Evolutionary conservation across 176 grass and related monocot species (phyloP).

Genomic region (Hordeum vulgare): DNA sequence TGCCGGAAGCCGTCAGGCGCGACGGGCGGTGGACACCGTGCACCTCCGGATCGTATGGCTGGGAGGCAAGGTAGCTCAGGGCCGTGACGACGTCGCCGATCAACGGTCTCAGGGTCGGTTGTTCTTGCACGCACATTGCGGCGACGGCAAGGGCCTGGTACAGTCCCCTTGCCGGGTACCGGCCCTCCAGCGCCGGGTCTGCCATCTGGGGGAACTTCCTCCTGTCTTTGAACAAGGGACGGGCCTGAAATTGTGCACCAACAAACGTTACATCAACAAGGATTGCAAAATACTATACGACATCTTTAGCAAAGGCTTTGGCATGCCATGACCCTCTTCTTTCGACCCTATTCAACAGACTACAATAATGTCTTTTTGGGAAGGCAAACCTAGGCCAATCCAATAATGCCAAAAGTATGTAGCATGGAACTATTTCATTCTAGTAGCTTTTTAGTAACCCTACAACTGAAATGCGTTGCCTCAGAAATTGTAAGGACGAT

Average conservation of each 20-base stretch:
- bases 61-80: slow-evolving; percentile 68
- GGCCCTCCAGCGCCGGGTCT: slow-evolving; percentile 60
- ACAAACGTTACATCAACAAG: neutral
- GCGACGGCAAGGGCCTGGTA: slow-evolving; percentile 82
- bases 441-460: neutral
- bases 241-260: slow-evolving; percentile 42
- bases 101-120: slow-evolving; percentile 64
- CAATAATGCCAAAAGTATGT: neutral
- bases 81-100: slow-evolving; percentile 83
- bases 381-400: neutral
- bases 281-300: neutral
- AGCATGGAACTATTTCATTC: neutral
- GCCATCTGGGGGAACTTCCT: slow-evolving; percentile 78
- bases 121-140: slow-evolving; percentile 91
- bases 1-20: slow-evolving; percentile 13
- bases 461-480: neutral
- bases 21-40: slow-evolving; percentile 1
- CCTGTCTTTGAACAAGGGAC: slow-evolving; percentile 86
- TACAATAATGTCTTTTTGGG: neutral
- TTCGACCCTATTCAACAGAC: neutral
- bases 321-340: neutral
- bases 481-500: neutral
- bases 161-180: slow-evolving; percentile 56
- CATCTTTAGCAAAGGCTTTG: neutral
- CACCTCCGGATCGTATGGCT: slow-evolving; percentile 43